Evolutionary conservation across 1,139 yeast species (phyloP).

Genomic region (Blastobotrys serpentis): DNA sequence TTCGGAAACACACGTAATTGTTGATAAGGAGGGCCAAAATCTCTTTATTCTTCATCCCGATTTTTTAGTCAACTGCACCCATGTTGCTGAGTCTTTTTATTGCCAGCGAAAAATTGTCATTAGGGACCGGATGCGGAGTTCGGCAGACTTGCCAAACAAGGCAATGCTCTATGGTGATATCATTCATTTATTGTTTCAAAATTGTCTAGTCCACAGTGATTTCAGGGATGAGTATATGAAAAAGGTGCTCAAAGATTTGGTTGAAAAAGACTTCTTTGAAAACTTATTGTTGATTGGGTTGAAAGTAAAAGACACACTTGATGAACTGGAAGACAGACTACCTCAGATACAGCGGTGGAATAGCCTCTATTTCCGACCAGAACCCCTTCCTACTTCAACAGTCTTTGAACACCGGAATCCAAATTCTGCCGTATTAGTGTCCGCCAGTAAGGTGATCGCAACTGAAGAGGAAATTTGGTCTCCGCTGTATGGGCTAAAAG

Average conservation of each 20-base stretch:
- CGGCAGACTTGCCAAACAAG: constrained; percentile 40
- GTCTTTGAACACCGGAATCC: constrained; percentile 31
- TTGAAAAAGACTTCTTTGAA: constrained; percentile 47
- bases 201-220: constrained; percentile 50
- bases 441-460: constrained; percentile 67
- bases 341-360: constrained; percentile 68
- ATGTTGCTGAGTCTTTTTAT: constrained; percentile 69
- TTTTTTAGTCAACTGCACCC: constrained; percentile 73
- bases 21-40: constrained; percentile 58
- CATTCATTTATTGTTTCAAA: constrained; percentile 76
- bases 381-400: constrained; percentile 28
- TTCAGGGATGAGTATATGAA: constrained; percentile 50
- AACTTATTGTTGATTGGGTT: constrained; percentile 60
- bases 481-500: constrained; percentile 87
- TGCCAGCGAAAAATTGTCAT: constrained; percentile 75
- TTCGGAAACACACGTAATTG: constrained; percentile 30
- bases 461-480: constrained; percentile 92
- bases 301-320: constrained; percentile 47
- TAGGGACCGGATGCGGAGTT: constrained; percentile 48
- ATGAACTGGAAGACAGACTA: constrained; percentile 52
- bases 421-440: constrained; percentile 21
- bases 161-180: constrained; percentile 75
- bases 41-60: constrained; percentile 83
- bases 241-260: constrained; percentile 43
- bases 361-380: constrained; percentile 41